Base-by-base conservation (phyloP, 208 protist genomes). In the Lotmaria passim region DNA sequence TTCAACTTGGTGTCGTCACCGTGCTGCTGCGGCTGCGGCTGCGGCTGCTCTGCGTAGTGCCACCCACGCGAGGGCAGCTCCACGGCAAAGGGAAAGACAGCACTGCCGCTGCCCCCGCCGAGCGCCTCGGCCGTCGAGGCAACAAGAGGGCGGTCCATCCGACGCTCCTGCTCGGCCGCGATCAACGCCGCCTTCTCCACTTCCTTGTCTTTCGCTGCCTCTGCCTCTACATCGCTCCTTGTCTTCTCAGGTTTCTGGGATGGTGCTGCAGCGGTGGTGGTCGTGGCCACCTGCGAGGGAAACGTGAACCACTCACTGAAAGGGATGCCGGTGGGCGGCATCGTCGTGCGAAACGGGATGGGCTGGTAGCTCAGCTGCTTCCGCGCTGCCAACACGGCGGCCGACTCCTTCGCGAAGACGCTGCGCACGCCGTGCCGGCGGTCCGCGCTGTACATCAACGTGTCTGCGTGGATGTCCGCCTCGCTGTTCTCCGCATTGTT, bases 1-100 rank as follows among this genome's bases (percentile, higher is more conserved):
- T 7, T 19, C 8, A 38, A 12, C 3, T 28, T 51, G 4, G 46
- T 36, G 28, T 15, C 15, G 28, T 33, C 50, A 6, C 8, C 50
- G 28, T 15, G 28, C 2, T 15, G 14, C 2, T 36, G n/a, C n/a
- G n/a, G n/a, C n/a, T n/a, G n/a, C 41, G 15, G 7, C 52, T 21
- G 17, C 52, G 19, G 19, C 33, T 3, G 5, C 33, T 11, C 33
- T 10, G 19, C 47, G 30, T 15, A 78, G 31, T 48, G 43, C 89
- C 88, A 94, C 14, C 89, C 89, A 46, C 91, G 91, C 55, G 81
- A 83, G 21, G 91, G 89, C 11, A 96, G 75, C 17, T 93, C 85
- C 19, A 93, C 74, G 44, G 85, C 76, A 58, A 93, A 83, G 7
- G 91, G 89, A 58, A 96, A 90, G 19, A 57, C 76, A 1, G 50